A percentile compares a stretch with the other conserved stretches of the same genome.
Evolutionary conservation across 495 filamentous ascomycete species (phyloP).

Genomic region (Tuber calosporum): DNA sequence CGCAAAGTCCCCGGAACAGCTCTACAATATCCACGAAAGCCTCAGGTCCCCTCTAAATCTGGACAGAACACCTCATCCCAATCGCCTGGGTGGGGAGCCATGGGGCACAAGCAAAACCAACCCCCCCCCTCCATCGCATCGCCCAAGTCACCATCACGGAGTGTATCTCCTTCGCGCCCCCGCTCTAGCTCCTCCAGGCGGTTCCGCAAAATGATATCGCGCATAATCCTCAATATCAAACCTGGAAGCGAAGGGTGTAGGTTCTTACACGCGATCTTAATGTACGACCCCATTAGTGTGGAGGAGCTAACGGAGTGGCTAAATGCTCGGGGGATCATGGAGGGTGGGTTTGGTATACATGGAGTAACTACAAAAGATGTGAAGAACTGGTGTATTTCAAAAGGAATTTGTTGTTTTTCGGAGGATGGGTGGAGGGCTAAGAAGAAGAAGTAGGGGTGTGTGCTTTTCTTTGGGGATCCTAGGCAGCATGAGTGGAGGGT

Average conservation of each 20-base stretch:
- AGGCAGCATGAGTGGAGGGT: neutral
- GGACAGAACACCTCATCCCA: neutral
- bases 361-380: slow-evolving; percentile 45
- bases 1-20: neutral
- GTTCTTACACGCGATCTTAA: slow-evolving; percentile 71
- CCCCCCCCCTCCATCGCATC: neutral
- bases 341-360: slow-evolving; percentile 43
- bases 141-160: neutral
- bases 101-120: neutral
- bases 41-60: neutral
- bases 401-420: slow-evolving; percentile 63
- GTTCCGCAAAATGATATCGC: neutral
- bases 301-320: slow-evolving; percentile 83
- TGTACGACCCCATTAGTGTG: slow-evolving; percentile 85
- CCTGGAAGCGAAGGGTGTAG: slow-evolving; percentile 9
- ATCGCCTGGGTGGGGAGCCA: neutral
- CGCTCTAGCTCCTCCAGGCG: neutral
- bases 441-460: neutral
- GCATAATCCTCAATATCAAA: neutral
- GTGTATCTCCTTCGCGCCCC: neutral
- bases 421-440: neutral
- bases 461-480: neutral
- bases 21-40: neutral
- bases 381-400: slow-evolving; percentile 80
- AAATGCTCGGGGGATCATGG: slow-evolving; percentile 46